Base-by-base conservation (phyloP, 1,284 basidiomycete genomes). In the Sporisorium graminicola region DNA sequence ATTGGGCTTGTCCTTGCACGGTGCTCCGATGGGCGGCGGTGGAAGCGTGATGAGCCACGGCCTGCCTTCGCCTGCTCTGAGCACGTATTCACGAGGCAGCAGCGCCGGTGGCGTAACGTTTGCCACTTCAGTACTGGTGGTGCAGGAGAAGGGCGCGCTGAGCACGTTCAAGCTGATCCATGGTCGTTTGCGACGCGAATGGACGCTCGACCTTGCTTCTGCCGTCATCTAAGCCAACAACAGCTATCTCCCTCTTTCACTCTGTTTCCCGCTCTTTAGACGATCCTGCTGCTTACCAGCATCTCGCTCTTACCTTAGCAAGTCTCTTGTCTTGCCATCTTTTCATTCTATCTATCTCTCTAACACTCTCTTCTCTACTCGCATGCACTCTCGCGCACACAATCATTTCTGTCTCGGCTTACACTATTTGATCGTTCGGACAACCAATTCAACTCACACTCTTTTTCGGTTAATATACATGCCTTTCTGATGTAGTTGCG, bases 131-230 rank as follows among this genome's bases (percentile, higher is more conserved):
- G 85, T 95, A 72, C 90, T 91, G 49, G 88, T 95, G 82, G 89
- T 93, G 24, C 92, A 94, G 78, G 94, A 96, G 88, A 95, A 94
- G 86, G 94, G 94, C 16, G 92, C 93, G 5, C 87, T 92, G 81
- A 91, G 92, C 69, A 91, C 92, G 55, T 94, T 95, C 87, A 91
- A 91, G 85, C 87, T 88, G 13, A 88, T 94, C 20, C 92, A 91
- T 87, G 89, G 90, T 79, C 89, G 89, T 71, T 85, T 96, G 79
- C 89, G 91, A 79, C 89, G 90, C 35, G 89, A 91, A 26, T 97
- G 94, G 95, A 63, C 65, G 42, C 65, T 83, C 22, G 82, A 82
- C 22, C 24, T 66, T 37, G 49, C 58, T 2, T 63, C 66, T 20
- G 63, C 72, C 5, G 55, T 66, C 42, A 59, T 69, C 20, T 72